Evolutionary conservation across 345 rosid species (phyloP), one percentile per base, ranked within the genome.

Genomic region (Trapa bicornis): DNA sequence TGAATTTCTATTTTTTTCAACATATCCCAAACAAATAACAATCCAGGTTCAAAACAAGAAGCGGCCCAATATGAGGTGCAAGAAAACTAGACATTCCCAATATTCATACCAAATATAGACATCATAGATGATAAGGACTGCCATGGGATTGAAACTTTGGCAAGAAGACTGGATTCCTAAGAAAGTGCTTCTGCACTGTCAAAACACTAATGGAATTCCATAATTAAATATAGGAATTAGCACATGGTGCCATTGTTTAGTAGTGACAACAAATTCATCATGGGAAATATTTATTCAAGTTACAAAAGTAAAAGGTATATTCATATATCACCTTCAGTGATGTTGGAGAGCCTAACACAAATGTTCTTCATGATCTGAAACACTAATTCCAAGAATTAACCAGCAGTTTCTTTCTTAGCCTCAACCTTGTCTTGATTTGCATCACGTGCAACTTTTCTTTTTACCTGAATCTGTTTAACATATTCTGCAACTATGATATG

Each of bases 401-500:
- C 65, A 65, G 71, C 47, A 67, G 50, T 64, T 69, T 66, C 78
- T 71, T 83, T 83, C 77, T 83, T 79, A 39, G 73, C 72, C 68
- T 61, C 66, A 67, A 68, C 71, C 71, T 76, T 74, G 39, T 60
- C 39, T 29, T 54, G 14, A 63, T 69, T 71, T 42, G 38, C 79
- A 61, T 29, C 72, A 52, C 61, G 72, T 14, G 82, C 84, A 65
- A 80, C 84, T 73, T 74, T 83, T 74, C 92, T 80, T 77, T 81
- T 81, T 64, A 77, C 67, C 76, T 87, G 92, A 67, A 87, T 87
- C 72, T 83, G 87, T 10, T 56, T 81, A 47, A 87, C 89, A 32
- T 77, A 87, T 68, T 87, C 92, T 0, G 86, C 78, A 60, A 85
- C 84, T 39, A 87, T 65, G 60, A 87, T 75, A 54, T 87, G 89